Base-by-base conservation (phyloP, 2,329 filamentous ascomycete species). In the Arthrobotrys sinensis region DNA sequence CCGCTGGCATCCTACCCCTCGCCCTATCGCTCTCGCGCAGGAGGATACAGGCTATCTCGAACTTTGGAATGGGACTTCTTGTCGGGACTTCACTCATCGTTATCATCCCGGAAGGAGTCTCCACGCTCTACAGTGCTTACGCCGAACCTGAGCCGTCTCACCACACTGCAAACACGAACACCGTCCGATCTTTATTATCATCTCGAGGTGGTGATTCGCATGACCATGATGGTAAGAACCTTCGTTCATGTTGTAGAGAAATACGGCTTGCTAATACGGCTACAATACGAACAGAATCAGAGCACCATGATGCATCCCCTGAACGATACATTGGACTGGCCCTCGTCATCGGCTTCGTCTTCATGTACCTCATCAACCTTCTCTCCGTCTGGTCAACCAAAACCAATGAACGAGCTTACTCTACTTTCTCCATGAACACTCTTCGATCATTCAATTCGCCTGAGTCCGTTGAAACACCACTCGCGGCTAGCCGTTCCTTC, bases 321-420 rank as follows among this genome's bases (percentile, higher is more conserved):
- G 90, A 86, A 89, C 94, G 84, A 87, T 96, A 93, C 85, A 92
- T 99, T 75, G 96, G 96, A 4, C 87, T 98, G 67, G 93, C 94
- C 1, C 87, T 99, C 64, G 90, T 97, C 69, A 86, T 93, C 14
- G 96, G 96, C 11, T 99, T 98, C 84, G 90, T 97, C 72, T 88
- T 97, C 80, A 99, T 99, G 96, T 98, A 97, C 83, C 88, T 99
- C 21, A 92, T 99, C 82, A 95, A 99, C 85, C 91, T 93, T 64
- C 85, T 97, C 7, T 93, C 94, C 6, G 90, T 90, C 46, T 92
- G 94, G 83, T 90, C 90, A 91, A 81, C 86, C 88, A 19, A 87
- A 88, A 43, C 90, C 91, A 12, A 87, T 90, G 65, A 92, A 91
- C 73, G 79, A 21, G 73, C 78, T 14, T 90, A 94, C 80, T 98